phyloP scores from a whole-genome alignment of 2,329 filamentous ascomycete species.

The Colletotrichum abscissum region DNA sequence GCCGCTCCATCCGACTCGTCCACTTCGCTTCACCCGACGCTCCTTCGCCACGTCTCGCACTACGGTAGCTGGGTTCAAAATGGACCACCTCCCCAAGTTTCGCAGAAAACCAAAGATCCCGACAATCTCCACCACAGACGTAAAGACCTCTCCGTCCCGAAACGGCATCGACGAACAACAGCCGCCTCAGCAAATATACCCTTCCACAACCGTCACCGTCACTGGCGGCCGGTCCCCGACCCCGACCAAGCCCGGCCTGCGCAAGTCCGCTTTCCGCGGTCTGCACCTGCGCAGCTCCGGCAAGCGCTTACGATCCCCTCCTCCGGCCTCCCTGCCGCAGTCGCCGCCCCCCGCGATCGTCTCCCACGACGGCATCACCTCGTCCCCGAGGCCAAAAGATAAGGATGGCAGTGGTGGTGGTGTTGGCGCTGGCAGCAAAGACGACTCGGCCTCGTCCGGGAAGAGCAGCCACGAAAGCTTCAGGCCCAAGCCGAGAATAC shows the following conservation, averaged over 20 bases:
- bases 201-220: conserved; percentile 34
- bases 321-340: conserved; percentile 40
- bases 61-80: conserved; percentile 37
- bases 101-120: conserved; percentile 57
- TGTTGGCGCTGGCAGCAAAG: conserved; percentile 18
- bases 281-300: conserved; percentile 57
- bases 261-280: conserved; percentile 55
- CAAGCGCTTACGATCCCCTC: conserved; percentile 60
- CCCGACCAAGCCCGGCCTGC: conserved; percentile 40
- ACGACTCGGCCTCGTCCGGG: conserved; percentile 7
- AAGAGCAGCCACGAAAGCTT: conserved; percentile 13
- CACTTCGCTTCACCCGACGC: background rate
- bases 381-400: conserved; percentile 34
- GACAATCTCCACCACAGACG: conserved; percentile 51
- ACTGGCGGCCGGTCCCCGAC: conserved; percentile 23
- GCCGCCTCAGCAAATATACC: conserved; percentile 37
- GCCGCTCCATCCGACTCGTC: background rate
- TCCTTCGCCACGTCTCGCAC: background rate
- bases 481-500: conserved; percentile 43
- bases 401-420: background rate
- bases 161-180: conserved; percentile 40
- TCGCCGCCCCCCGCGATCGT: conserved; percentile 44
- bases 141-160: conserved; percentile 40
- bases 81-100: conserved; percentile 56
- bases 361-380: conserved; percentile 48